Evolutionary conservation across 1,284 basidiomycete genomes (phyloP), one percentile per base, ranked within the genome.

Genomic region (Ganoderma boninense): DNA sequence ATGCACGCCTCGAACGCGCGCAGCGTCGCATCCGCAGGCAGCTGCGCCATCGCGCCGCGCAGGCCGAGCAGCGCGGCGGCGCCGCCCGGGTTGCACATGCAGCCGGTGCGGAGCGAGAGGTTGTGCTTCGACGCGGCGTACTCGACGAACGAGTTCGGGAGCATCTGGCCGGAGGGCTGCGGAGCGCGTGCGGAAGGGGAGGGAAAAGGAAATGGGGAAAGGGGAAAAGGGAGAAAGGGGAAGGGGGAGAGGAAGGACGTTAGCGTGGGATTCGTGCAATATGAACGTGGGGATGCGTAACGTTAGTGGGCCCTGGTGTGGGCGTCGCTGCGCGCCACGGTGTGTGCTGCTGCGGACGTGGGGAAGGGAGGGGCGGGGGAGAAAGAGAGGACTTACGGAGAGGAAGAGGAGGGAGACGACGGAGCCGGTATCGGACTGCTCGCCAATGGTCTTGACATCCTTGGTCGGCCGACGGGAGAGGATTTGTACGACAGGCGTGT

Each of bases 61-160:
- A 94, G 86, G 0, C 89, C 91, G 3, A 94, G 85, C 6, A 94
- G 82, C 2, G 90, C 87, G 0, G 92, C 89, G 0, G 92, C 92
- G 14, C 90, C 93, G 8, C 94, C 94, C 5, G 94, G 92, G 73
- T 95, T 95, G 77, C 94, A 95, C 87, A 95, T 91, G 78, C 94
- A 95, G 0, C 94, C 94, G 1, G 93, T 93, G 56, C 94, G 88
- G 20, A 95, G 81, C 14, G 93, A 93, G 70, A 95, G 90, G 66
- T 85, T 87, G 67, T 87, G 84, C 65, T 81, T 83, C 8, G 91
- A 86, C 0, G 94, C 92, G 2, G 89, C 86, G 71, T 89, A 84
- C 74, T 93, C 92, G 74, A 94, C 84, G 77, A 92, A 91, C 2
- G 89, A 89, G 74, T 91, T 90, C 0, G 92, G 88, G 5, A 94